These are phyloP conservation scores for Mediolabrus comicus DNA, from an alignment of 108 stramenopile species.

Conservation along the genomic window DNA sequence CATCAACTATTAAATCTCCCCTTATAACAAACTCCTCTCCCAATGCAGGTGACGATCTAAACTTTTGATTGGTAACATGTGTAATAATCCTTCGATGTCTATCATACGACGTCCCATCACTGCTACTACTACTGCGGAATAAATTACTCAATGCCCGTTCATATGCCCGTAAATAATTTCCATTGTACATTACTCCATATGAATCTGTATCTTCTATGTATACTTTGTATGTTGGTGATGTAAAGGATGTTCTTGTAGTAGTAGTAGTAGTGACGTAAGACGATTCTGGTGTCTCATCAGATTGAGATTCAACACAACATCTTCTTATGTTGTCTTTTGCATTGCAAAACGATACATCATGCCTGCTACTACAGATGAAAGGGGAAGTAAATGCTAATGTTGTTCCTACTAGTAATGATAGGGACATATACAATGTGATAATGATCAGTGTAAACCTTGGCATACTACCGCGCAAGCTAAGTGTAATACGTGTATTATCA, in stretches of 20 bases:
- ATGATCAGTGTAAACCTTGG: too few relatives aligned
- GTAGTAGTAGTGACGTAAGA: too few relatives aligned
- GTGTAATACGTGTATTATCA: too few relatives aligned
- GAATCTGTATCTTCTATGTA: conserved; percentile 84
- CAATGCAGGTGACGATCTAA: conserved; percentile 54
- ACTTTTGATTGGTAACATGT: conserved; percentile 55
- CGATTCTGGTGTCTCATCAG: too few relatives aligned
- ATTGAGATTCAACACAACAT: too few relatives aligned
- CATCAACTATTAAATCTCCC: conserved; percentile 25
- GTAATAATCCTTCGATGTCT: conserved; percentile 31
- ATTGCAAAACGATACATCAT: too few relatives aligned
- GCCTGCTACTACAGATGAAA: too few relatives aligned
- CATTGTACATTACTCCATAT: conserved; percentile 76
- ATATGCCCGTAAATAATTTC: conserved; percentile 64
- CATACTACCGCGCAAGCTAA: too few relatives aligned
- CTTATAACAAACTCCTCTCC: conserved; percentile 57
- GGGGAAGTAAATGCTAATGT: too few relatives aligned
- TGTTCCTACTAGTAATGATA: too few relatives aligned
- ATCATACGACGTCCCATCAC: background rate
- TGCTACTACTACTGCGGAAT: background rate
- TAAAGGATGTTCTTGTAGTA: conserved; percentile 9
- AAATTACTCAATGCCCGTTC: conserved; percentile 60
- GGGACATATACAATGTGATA: too few relatives aligned
- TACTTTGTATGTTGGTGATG: conserved; percentile 44
- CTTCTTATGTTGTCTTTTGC: too few relatives aligned